Evolutionary conservation across 2,329 filamentous ascomycete genomes (phyloP), one percentile per base, ranked within the genome.

Genomic region (Colletotrichum musicola): DNA sequence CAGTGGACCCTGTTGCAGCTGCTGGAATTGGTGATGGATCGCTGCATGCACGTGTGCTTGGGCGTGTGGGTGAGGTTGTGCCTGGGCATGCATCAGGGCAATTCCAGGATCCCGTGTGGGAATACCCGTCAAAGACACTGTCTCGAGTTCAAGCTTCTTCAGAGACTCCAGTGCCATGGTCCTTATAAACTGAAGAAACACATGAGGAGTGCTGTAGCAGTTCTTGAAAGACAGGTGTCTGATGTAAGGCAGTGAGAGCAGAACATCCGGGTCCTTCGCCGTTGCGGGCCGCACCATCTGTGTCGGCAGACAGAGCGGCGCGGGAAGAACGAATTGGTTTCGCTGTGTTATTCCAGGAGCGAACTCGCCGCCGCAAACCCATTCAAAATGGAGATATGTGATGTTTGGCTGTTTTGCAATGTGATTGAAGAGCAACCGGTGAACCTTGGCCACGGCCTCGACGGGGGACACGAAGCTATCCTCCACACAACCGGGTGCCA

Each of bases 321-420:
- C 89, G 0, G 90, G 89, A 18, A 93, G 79, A 38, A 93, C 76
- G 72, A 89, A 83, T 63, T 84, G 83, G 73, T 91, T 91, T 27
- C 91, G 85, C 40, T 89, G 88, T 71, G 85, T 85, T 3, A 87
- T 78, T 25, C 90, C 90, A 18, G 86, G 80, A 2, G 88, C 89
- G 71, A 90, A 86, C 78, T 93, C 91, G 30, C 91, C 91, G 51
- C 91, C 90, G 60, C 86, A 88, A 6, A 86, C 81, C 86, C 89
- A 93, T 67, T 92, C 91, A 64, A 93, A 85, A 22, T 86, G 88
- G 50, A 93, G 80, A 35, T 80, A 85, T 64, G 83, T 86, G 72
- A 93, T 86, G 35, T 83, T 85, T 22, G 76, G 57, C 25, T 83
- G 80, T 47, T 72, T 72, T 18, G 83, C 81, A 44, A 91, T 82